Evolutionary conservation across 2,329 filamentous ascomycete genomes (phyloP).

Genomic region (Chalaropsis thielavioides): DNA sequence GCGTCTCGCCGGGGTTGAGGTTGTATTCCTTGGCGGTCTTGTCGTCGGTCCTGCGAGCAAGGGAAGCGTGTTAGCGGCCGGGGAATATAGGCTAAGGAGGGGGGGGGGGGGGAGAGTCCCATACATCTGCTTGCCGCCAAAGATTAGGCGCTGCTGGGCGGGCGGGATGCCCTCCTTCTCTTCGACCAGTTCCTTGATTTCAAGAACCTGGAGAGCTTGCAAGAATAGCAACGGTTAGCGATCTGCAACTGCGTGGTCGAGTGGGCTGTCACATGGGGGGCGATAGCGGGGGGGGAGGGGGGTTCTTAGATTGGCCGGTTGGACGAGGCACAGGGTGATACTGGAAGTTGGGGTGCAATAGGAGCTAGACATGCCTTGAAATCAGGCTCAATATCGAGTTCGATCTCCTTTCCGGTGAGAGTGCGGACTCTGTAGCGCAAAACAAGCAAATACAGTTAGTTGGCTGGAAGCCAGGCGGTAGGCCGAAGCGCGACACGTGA

Average conservation of each 20-base stretch:
- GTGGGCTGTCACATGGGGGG: background rate
- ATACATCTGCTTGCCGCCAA: constrained; percentile 95
- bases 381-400: constrained; percentile 87
- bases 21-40: constrained; percentile 84
- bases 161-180: constrained; percentile 98
- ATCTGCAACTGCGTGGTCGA: background rate
- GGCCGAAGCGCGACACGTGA: background rate
- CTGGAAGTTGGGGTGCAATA: background rate
- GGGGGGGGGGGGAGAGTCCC: constrained; percentile 20
- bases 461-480: background rate
- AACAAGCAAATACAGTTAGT: background rate
- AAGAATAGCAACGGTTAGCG: background rate
- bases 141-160: constrained; percentile 91
- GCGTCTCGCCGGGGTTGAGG: constrained; percentile 79
- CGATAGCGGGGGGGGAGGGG: background rate
- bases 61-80: background rate
- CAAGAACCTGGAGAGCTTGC: constrained; percentile 49
- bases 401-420: constrained; percentile 95
- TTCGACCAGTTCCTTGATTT: constrained; percentile 98
- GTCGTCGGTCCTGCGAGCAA: constrained; percentile 62
- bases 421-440: constrained; percentile 63
- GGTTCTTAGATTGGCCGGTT: too few relatives aligned
- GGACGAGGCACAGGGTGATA: too few relatives aligned
- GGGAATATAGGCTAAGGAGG: background rate
- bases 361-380: constrained; percentile 56